A percentile compares a stretch with the other conserved stretches of the same genome.
Conservation (phyloP, 495 filamentous ascomycete species). For the Neurospora sp. region DNA sequence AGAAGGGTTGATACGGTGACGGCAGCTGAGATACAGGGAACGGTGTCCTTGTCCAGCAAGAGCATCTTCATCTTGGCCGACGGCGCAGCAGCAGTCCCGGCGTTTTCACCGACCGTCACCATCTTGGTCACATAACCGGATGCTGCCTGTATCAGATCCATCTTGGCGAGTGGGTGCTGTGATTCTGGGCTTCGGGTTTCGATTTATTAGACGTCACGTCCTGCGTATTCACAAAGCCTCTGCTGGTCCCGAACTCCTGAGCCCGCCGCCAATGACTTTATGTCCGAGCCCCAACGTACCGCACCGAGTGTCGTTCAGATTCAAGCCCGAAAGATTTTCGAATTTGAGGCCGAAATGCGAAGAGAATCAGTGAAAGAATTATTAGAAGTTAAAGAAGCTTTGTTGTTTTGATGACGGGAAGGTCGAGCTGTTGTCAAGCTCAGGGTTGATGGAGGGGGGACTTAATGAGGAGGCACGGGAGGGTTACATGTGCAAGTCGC, state of each 20-base stretch:
- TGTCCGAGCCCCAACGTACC: neutral
- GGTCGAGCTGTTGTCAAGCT: neutral
- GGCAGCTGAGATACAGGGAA: conserved; percentile 85
- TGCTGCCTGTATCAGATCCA: conserved; percentile 90
- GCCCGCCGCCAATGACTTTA: neutral
- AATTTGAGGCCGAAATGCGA: neutral
- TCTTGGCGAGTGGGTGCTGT: conserved; percentile 25
- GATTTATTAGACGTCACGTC: neutral
- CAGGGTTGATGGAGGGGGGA: neutral
- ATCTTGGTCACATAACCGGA: conserved; percentile 97
- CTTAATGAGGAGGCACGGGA: neutral
- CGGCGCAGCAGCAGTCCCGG: conserved; percentile 44
- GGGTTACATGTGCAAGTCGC: neutral
- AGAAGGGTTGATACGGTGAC: conserved; percentile 94
- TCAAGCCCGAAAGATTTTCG: neutral
- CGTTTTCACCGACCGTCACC: conserved; percentile 74
- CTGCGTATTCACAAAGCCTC: neutral
- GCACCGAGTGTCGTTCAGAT: neutral
- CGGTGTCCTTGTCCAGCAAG: conserved; percentile 88
- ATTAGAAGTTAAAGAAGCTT: neutral
- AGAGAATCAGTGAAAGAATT: neutral
- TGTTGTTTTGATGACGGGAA: neutral
- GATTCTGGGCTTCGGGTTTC: neutral
- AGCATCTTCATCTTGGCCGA: conserved; percentile 98
- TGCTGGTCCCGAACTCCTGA: neutral